Conservation (phyloP, 208 protist genomes). For the Trypanosoma mega region DNA sequence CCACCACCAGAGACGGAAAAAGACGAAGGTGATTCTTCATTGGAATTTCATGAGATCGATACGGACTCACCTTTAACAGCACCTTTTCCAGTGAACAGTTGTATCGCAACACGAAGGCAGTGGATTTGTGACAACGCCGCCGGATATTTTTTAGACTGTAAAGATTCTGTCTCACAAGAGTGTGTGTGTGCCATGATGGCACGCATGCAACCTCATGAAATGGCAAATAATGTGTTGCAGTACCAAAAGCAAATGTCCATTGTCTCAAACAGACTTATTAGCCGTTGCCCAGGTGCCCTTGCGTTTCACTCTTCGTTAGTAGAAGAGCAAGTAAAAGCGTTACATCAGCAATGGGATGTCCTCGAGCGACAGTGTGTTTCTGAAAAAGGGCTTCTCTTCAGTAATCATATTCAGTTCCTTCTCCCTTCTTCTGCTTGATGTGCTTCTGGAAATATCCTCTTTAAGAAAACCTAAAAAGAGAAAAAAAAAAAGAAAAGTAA, state of each 20-base stretch:
- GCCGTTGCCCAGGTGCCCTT: background rate
- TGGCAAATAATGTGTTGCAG: slow-evolving; percentile 25
- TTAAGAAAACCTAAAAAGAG: too few relatives aligned
- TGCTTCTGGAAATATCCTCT: too few relatives aligned
- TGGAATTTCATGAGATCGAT: background rate
- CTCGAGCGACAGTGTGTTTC: slow-evolving; percentile 15
- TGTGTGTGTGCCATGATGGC: slow-evolving; percentile 22
- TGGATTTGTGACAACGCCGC: slow-evolving; percentile 9
- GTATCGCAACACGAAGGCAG: background rate
- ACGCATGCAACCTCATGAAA: slow-evolving; percentile 16
- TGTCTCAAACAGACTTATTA: slow-evolving; percentile 4
- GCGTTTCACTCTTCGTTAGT: background rate
- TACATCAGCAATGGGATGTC: slow-evolving; percentile 5
- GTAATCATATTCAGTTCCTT: background rate
- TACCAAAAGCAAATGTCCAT: slow-evolving; percentile 13
- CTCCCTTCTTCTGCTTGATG: slow-evolving; percentile 17
- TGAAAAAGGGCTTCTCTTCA: slow-evolving; percentile 10
- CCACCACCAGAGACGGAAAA: background rate
- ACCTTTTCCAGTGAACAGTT: background rate
- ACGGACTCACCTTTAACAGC: background rate
- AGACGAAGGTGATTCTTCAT: background rate
- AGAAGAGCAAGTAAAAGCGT: slow-evolving; percentile 12
- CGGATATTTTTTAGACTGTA: background rate
- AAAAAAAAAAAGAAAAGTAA: too few relatives aligned
- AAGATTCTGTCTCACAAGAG: background rate